Evolutionary conservation across 2,329 filamentous ascomycete genomes (phyloP).

Genomic region (Neonectria hederae): DNA sequence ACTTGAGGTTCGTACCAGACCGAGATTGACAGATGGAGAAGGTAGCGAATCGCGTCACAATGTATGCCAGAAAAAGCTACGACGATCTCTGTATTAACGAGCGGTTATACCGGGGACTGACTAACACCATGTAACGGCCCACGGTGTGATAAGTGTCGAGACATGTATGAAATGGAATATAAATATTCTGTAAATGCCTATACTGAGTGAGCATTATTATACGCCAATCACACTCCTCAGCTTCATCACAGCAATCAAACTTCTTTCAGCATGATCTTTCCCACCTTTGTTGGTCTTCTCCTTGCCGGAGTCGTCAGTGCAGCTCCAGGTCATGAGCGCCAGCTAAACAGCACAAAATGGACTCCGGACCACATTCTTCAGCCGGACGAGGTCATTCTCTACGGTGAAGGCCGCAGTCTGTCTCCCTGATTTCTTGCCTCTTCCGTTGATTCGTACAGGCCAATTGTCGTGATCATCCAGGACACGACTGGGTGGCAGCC

Average conservation of each 20-base stretch:
- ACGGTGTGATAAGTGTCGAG: too few species aligned
- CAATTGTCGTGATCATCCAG: neutral
- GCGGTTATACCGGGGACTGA: too few species aligned
- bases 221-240: neutral
- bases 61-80: too few species aligned
- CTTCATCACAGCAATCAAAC: neutral
- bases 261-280: constrained; percentile 10
- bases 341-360: constrained; percentile 28
- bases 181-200: neutral
- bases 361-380: constrained; percentile 21
- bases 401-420: constrained; percentile 7
- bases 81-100: too few species aligned
- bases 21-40: neutral
- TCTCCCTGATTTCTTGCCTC: neutral
- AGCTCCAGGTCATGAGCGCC: constrained; percentile 1
- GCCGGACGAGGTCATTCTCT: constrained; percentile 29
- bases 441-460: too few species aligned
- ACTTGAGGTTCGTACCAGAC: neutral
- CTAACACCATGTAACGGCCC: too few species aligned
- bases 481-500: neutral
- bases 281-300: constrained; percentile 1
- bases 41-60: too few species aligned
- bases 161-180: neutral
- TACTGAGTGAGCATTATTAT: neutral
- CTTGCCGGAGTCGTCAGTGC: constrained; percentile 11